Evolutionary conservation across 164 flowering plant genomes (phyloP), one percentile per base, ranked within the genome.

Genomic region (Saururus chinensis): DNA sequence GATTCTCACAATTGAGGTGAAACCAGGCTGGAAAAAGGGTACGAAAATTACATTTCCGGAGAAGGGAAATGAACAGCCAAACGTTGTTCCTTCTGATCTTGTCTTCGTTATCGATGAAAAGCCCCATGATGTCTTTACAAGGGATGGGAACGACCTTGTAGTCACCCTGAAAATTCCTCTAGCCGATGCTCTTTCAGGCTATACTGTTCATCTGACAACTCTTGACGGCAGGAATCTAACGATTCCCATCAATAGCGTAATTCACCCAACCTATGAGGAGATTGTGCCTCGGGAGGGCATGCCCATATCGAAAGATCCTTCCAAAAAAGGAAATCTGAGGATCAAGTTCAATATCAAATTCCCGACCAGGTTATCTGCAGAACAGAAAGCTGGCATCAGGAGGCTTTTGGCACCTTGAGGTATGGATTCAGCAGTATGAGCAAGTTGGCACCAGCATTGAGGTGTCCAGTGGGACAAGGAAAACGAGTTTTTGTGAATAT

Each of bases 11-110:
- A 80, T 91, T 52, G 81, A 82, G n/a, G 75, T 91, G 25, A 78
- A 79, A 56, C 96, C 96, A 0, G 97, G 97, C 1, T 91, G 96
- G 95, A 91, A 82, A 79, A 88, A 85, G 67, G 97, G 96, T 7
- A 90, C 96, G 3, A 90, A 86, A 64, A 83, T 90, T 58, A 90
- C 79, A 4, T 75, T 75, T 72, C 78, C 79, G 0, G 85, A 81
- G 64, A 81, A 79, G 58, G 85, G 85, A 17, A 79, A 82, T 21
- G 81, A 80, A 51, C 77, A 76, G 40, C 79, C 78, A 4, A 72
- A 75, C 12, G 60, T 78, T 11, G 57, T 72, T 5, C 78, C 86
- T 0, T 74, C 92, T 0, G 96, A 88, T 70, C 77, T 88, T 0
- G 81, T 86, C 1, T 88, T 88, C 75, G 58, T 86, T 22, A 79